A percentile compares a stretch with the other conserved stretches of the same genome.
Conservation (phyloP, 306 rosid species). For the Prinsepia uniflora region DNA sequence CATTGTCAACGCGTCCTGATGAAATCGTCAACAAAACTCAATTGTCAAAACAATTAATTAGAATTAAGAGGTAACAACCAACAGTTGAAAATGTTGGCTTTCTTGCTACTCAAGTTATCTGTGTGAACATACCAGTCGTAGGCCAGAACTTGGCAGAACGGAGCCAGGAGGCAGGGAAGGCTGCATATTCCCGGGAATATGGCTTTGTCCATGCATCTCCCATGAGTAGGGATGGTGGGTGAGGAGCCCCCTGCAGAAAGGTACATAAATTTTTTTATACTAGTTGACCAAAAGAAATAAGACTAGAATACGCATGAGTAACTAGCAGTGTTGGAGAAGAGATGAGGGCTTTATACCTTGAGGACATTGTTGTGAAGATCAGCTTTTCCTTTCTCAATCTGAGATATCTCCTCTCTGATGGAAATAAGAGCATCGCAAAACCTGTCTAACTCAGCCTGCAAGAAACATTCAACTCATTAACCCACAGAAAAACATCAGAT, state of each 20-base stretch:
- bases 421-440: slow-evolving; percentile 88
- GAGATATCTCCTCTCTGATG: slow-evolving; percentile 77
- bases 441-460: slow-evolving; percentile 97
- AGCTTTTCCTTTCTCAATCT: slow-evolving; percentile 89
- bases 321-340: slow-evolving; percentile 7
- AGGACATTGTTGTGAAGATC: slow-evolving; percentile 83
- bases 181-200: slow-evolving; percentile 91
- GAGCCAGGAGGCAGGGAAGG: slow-evolving; percentile 96
- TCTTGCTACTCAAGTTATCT: background rate
- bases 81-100: no score
- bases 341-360: slow-evolving; percentile 48
- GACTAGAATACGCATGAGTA: background rate
- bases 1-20: slow-evolving; percentile 77
- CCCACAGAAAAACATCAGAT: background rate
- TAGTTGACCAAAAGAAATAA: background rate
- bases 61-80: background rate
- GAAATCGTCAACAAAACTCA: slow-evolving; percentile 8
- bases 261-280: background rate
- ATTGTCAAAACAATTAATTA: background rate
- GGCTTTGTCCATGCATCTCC: slow-evolving; percentile 96
- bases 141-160: slow-evolving; percentile 93
- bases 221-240: slow-evolving; percentile 97
- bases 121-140: slow-evolving; percentile 54
- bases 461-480: slow-evolving; percentile 15
- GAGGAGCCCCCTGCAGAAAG: slow-evolving; percentile 83